phyloP scores from a whole-genome alignment of 1,284 basidiomycete genomes.

The Microbotryum lychnidis-dioicae region DNA sequence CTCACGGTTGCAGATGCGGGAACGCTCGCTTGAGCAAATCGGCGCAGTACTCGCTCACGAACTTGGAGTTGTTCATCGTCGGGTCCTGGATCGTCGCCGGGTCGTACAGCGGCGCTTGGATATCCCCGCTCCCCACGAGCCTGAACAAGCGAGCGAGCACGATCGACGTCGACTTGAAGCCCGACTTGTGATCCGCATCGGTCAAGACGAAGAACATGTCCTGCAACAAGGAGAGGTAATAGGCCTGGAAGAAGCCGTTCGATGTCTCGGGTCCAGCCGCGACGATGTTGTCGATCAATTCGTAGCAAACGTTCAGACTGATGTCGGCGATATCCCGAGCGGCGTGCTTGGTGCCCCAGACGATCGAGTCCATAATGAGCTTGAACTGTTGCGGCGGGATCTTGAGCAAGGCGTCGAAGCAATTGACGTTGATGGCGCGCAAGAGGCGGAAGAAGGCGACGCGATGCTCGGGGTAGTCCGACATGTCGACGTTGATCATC shows the following conservation, averaged over 20 bases:
- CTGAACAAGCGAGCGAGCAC: slow-evolving; percentile 91
- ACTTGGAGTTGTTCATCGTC: slow-evolving; percentile 69
- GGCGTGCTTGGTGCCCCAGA: slow-evolving; percentile 99
- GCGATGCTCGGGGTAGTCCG: slow-evolving; percentile 96
- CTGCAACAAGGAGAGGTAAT: slow-evolving; percentile 85
- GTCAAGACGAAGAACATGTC: slow-evolving; percentile 98
- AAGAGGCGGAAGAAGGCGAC: slow-evolving; percentile 96
- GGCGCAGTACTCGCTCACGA: slow-evolving; percentile 74
- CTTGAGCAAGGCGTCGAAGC: slow-evolving; percentile 61
- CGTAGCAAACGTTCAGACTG: slow-evolving; percentile 88
- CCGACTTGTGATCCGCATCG: slow-evolving; percentile 94
- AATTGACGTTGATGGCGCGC: slow-evolving; percentile 83
- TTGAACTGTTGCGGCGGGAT: slow-evolving; percentile 56
- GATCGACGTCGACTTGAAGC: slow-evolving; percentile 67
- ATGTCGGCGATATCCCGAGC: slow-evolving; percentile 98
- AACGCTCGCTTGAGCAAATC: slow-evolving; percentile 81
- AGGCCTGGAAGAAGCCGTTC: slow-evolving; percentile 72
- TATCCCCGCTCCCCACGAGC: slow-evolving; percentile 73
- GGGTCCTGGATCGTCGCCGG: slow-evolving; percentile 64
- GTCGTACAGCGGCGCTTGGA: slow-evolving; percentile 81
- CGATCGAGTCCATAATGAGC: slow-evolving; percentile 94
- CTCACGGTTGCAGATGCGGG: slow-evolving; percentile 76
- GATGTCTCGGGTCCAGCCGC: slow-evolving; percentile 66
- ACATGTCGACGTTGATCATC: slow-evolving; percentile 96
- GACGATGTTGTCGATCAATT: slow-evolving; percentile 94